phyloP scores from a whole-genome alignment of 345 rosid genomes.

The sweet orange (Citrus sinensis) region DVS_A1.0 CM039164.1:13977001-13977500 shows the following conservation, averaged over 20 bases:
- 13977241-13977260: neutral
- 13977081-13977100: neutral
- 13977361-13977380: too few relatives aligned
- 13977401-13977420: neutral
- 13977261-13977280: neutral
- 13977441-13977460: too few relatives aligned
- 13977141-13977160: neutral
- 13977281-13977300: neutral
- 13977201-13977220: neutral
- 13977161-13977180: too few relatives aligned
- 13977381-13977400: neutral
- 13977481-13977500: neutral
- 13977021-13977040: neutral
- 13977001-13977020: constrained; percentile 54
- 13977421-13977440: neutral
- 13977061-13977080: too few relatives aligned
- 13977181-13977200: too few relatives aligned
- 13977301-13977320: neutral
- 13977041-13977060: neutral
- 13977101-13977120: constrained; percentile 17
- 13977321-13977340: too few relatives aligned
- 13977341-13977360: too few relatives aligned
- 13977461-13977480: neutral
- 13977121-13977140: neutral
- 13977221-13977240: constrained; percentile 5